Evolutionary conservation across 2,329 filamentous ascomycete genomes (phyloP).

Genomic region (Fusarium sp.): DNA sequence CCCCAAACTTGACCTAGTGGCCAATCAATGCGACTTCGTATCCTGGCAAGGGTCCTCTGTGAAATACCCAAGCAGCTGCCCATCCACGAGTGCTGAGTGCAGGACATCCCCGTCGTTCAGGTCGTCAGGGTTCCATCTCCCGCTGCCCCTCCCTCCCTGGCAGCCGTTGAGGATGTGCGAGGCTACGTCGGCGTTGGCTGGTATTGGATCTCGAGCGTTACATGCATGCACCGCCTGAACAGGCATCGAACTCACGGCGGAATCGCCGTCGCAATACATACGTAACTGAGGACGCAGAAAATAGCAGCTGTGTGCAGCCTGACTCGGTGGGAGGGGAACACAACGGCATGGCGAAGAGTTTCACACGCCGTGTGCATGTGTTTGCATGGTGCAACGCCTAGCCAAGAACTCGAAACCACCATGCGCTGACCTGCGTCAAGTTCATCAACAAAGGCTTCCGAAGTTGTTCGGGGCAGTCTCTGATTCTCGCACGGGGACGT

Average conservation of each 20-base stretch:
- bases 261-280: constrained; percentile 5
- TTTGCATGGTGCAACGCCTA: constrained; percentile 13
- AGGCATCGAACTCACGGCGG: neutral
- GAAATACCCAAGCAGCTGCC: neutral
- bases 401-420: constrained; percentile 9
- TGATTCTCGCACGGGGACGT: constrained; percentile 18
- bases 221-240: constrained; percentile 15
- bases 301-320: constrained; percentile 23
- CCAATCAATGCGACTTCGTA: constrained; percentile 23
- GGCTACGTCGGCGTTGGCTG: constrained; percentile 1
- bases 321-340: constrained; percentile 13
- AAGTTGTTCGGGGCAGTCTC: constrained; percentile 24
- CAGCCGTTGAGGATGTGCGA: constrained; percentile 23
- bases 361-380: neutral
- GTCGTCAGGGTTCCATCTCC: constrained; percentile 13
- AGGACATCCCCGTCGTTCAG: constrained; percentile 6
- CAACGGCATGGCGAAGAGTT: constrained; percentile 1
- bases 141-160: constrained; percentile 14
- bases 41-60: constrained; percentile 14
- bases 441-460: neutral
- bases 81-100: constrained; percentile 1
- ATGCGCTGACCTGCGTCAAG: constrained; percentile 1
- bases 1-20: constrained; percentile 14
- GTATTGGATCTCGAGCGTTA: constrained; percentile 15
- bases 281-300: constrained; percentile 25